Conservation (phyloP, 2,329 filamentous ascomycete species). For the Diplodia mutila region DNA sequence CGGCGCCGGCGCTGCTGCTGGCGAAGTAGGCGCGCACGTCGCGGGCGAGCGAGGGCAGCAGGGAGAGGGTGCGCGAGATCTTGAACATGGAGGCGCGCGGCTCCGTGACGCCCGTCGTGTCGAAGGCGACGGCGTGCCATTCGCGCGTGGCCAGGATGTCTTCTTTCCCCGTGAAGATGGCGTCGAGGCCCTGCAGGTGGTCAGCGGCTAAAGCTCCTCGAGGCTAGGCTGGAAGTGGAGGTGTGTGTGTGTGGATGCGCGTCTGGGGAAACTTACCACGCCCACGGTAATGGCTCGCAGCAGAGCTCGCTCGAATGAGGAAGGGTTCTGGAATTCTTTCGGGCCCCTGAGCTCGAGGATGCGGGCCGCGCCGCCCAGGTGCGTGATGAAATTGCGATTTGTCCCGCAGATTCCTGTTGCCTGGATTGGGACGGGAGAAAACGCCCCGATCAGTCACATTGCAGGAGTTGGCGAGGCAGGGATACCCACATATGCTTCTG, state of each 20-base stretch:
- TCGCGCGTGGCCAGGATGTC: slow-evolving; percentile 35
- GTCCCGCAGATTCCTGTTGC: slow-evolving; percentile 11
- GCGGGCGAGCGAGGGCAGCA: slow-evolving; percentile 1
- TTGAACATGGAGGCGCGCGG: slow-evolving; percentile 15
- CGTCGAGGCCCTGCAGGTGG: slow-evolving; percentile 14
- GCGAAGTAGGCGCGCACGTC: slow-evolving; percentile 16
- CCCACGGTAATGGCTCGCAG: slow-evolving; percentile 23
- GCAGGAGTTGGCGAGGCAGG: background rate
- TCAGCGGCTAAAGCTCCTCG: background rate
- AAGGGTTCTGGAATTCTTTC: slow-evolving; percentile 7
- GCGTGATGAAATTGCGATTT: slow-evolving; percentile 24
- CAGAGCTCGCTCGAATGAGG: slow-evolving; percentile 20
- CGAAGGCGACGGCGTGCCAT: slow-evolving; percentile 41
- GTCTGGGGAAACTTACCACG: slow-evolving; percentile 3
- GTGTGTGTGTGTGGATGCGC: background rate
- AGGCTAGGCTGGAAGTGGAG: background rate
- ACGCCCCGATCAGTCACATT: background rate
- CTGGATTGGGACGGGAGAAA: background rate
- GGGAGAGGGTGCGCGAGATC: slow-evolving; percentile 9
- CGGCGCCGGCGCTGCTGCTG: background rate
- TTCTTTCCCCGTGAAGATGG: slow-evolving; percentile 17
- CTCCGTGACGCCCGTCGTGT: slow-evolving; percentile 33
- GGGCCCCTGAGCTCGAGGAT: slow-evolving; percentile 16
- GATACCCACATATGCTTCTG: slow-evolving; percentile 22
- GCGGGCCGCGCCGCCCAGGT: slow-evolving; percentile 22